Evolutionary conservation across 805 yeast species (phyloP), one percentile per base, ranked within the genome.

Genomic region (Ogataea parapolymorpha): DNA sequence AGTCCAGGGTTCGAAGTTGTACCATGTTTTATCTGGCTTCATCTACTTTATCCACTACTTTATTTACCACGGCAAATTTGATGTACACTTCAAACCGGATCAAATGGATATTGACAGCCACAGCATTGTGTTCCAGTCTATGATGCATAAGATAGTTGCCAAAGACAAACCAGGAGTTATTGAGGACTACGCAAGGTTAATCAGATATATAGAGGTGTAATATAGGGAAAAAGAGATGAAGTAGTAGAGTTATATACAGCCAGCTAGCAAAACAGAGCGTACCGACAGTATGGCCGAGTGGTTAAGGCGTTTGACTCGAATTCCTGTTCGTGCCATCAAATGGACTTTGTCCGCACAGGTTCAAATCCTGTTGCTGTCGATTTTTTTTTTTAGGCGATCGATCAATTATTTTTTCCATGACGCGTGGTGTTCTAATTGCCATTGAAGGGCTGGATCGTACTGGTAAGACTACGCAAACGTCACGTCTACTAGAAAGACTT

Each of bases 401-500:
- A 41, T 27, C 15, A n/a, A 26, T 8, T 15, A n/a, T 27, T 5
- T 26, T 40, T 15, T 26, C 28, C 18, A 52, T 42, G 50, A 50
- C 43, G 34, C 47, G 96, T 47, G 98, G 97, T 2, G 71, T 75
- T 33, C 66, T 93, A 27, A 82, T 93, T 16, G 74, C 88, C 1
- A 71, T 93, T 2, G 99, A 93, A 62, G 99, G 99, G 0, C 75
- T 93, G 1, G 99, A 93, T 56, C 67, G 99, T 36, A 83, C 97
- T 0, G 99, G 99, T 0, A 93, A 93, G 56, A 78, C 96, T 3
- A 89, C 97, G 0, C 99, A 93, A 58, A 74, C 83, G 6, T 56
- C 62, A 3, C 49, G 56, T 3, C 51, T 84, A 8, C 52, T 66
- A 0, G 55, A 64, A 1, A 52, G 50, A 5, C 36, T 62, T 10